phyloP scores from a whole-genome alignment of 495 filamentous ascomycete genomes.

The Penicillium diatomitis region DNA sequence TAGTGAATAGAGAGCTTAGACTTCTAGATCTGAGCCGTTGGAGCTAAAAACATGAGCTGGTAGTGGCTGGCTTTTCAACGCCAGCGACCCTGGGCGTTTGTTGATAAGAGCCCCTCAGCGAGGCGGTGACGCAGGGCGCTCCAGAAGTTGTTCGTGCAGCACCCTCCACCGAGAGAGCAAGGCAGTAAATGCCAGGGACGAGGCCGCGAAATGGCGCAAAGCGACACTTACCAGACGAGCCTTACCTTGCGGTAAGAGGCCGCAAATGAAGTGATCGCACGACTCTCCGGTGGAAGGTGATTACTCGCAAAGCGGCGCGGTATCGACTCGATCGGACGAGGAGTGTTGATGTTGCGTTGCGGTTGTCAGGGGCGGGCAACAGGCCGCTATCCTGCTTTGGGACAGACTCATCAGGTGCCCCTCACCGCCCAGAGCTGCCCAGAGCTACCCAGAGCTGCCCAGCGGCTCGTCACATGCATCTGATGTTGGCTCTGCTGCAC shows the following conservation, averaged over 20 bases:
- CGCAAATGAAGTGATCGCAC: neutral
- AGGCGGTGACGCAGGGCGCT: constrained; percentile 33
- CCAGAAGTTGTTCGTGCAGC: neutral
- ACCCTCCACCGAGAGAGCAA: constrained; percentile 15
- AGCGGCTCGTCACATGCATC: no score
- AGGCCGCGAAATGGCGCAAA: neutral
- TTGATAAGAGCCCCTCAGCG: constrained; percentile 29
- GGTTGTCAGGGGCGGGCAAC: constrained; percentile 19
- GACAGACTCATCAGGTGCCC: neutral
- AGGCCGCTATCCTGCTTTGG: constrained; percentile 15
- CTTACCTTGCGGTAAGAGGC: neutral
- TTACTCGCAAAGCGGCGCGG: constrained; percentile 13
- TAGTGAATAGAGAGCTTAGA: neutral
- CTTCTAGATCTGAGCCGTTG: neutral
- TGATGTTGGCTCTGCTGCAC: no score
- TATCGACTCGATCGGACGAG: constrained; percentile 22
- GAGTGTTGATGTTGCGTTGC: constrained; percentile 25
- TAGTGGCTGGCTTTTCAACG: constrained; percentile 6
- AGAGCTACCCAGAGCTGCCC: no score
- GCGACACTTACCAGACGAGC: constrained; percentile 6
- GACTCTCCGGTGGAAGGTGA: constrained; percentile 15
- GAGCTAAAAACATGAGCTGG: constrained; percentile 7
- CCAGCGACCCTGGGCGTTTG: constrained; percentile 15
- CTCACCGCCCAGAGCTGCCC: constrained; percentile 1
- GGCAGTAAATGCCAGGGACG: neutral